phyloP scores from a whole-genome alignment of 2,329 filamentous ascomycete species.

The Penicillium janthinellum region DNA sequence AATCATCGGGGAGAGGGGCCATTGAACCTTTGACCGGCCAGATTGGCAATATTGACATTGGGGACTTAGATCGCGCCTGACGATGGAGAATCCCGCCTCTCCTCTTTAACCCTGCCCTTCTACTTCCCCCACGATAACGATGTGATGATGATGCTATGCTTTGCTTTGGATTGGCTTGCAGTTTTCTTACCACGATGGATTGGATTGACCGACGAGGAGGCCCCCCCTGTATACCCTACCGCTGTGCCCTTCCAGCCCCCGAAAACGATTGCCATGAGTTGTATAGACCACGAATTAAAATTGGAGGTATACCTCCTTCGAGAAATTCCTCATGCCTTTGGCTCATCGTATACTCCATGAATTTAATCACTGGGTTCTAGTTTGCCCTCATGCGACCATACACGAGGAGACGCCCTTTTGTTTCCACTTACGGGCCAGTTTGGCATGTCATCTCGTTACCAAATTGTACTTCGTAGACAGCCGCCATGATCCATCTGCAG shows the following conservation, averaged over 20 bases:
- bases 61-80: conserved; percentile 5
- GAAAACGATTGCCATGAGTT: background rate
- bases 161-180: background rate
- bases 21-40: conserved; percentile 4
- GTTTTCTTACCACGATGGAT: background rate
- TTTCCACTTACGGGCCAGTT: background rate
- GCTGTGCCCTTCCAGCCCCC: background rate
- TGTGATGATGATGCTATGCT: conserved; percentile 4
- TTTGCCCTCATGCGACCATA: background rate
- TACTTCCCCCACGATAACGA: conserved; percentile 3
- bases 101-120: background rate
- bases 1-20: background rate
- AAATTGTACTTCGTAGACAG: background rate
- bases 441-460: background rate
- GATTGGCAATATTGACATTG: conserved; percentile 15
- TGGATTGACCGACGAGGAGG: too few species aligned
- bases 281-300: background rate
- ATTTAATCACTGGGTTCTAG: background rate
- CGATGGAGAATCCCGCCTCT: background rate
- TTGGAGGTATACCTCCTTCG: background rate
- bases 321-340: background rate
- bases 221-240: background rate
- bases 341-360: too few species aligned
- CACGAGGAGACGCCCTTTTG: background rate
- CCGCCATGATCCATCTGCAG: background rate